phyloP scores from a whole-genome alignment of 2,329 filamentous ascomycete genomes.

The Penicillium sp. region DNA sequence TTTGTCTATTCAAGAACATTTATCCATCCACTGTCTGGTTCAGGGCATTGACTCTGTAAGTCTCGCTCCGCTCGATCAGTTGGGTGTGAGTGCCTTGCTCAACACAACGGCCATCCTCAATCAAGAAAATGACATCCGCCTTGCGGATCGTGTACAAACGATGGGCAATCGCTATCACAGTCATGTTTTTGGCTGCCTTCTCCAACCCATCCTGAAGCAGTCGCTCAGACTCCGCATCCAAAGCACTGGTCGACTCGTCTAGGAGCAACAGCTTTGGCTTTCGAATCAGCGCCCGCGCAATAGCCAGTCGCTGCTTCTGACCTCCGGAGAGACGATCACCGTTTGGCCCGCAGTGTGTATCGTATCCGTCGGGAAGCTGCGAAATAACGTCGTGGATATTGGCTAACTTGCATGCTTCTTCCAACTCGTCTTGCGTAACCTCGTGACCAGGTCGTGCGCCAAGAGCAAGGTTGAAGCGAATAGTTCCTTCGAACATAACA shows the following conservation, averaged over 20 bases:
- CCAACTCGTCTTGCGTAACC: conserved; percentile 58
- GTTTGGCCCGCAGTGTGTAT: conserved; percentile 50
- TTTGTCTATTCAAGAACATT: not conserved
- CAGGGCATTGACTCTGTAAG: conserved; percentile 36
- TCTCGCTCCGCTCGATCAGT: conserved; percentile 45
- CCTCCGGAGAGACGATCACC: conserved; percentile 53
- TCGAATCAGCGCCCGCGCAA: conserved; percentile 55
- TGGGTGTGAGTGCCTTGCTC: conserved; percentile 62
- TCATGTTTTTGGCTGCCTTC: conserved; percentile 27
- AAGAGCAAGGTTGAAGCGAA: conserved; percentile 45
- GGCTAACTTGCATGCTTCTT: conserved; percentile 62
- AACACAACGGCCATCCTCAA: conserved; percentile 63
- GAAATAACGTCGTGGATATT: conserved; percentile 68
- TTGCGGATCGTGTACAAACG: conserved; percentile 55
- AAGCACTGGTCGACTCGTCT: conserved; percentile 58
- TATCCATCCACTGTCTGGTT: conserved; percentile 26
- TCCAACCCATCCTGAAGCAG: conserved; percentile 42
- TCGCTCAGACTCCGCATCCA: conserved; percentile 53
- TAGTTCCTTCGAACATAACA: conserved; percentile 45
- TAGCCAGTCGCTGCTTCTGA: conserved; percentile 57
- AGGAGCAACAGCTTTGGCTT: conserved; percentile 54
- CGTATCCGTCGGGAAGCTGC: conserved; percentile 58
- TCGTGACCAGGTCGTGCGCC: conserved; percentile 50
- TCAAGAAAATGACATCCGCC: conserved; percentile 73
- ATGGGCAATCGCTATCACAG: conserved; percentile 39